Evolutionary conservation across 257 asterid species (phyloP).

Genomic region (Osmanthus fragrans): DNA sequence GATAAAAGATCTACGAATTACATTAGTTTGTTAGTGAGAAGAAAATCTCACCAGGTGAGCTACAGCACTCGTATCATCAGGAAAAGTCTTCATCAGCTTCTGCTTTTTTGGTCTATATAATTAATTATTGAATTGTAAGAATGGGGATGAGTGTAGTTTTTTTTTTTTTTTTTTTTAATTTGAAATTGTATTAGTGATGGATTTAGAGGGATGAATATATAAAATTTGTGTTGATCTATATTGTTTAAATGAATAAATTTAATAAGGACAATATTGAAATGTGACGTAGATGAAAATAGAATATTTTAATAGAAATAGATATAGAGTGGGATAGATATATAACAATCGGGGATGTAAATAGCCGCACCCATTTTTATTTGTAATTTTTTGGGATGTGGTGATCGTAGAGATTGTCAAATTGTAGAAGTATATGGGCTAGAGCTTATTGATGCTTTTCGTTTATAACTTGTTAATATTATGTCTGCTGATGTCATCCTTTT

Average conservation of each 20-base stretch:
- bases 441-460: conserved; percentile 8
- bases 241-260: no score
- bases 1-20: conserved; percentile 6
- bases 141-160: no score
- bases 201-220: no score
- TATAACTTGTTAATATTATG: conserved; percentile 4
- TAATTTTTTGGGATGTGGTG: not conserved
- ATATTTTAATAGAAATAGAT: no score
- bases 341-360: no score
- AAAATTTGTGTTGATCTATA: no score
- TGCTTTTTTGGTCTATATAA: conserved; percentile 39
- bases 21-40: not conserved
- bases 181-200: no score
- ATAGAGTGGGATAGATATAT: no score
- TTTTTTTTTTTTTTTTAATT: no score
- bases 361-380: not conserved
- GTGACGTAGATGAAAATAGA: no score
- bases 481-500: conserved; percentile 18
- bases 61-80: conserved; percentile 85
- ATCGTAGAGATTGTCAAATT: conserved; percentile 1
- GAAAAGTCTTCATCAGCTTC: conserved; percentile 65
- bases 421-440: not conserved
- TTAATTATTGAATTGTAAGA: no score
- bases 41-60: conserved; percentile 84
- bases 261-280: no score